Evolutionary conservation across 2,329 filamentous ascomycete species (phyloP).

Genomic region (Lasiodiplodia sp.): DNA sequence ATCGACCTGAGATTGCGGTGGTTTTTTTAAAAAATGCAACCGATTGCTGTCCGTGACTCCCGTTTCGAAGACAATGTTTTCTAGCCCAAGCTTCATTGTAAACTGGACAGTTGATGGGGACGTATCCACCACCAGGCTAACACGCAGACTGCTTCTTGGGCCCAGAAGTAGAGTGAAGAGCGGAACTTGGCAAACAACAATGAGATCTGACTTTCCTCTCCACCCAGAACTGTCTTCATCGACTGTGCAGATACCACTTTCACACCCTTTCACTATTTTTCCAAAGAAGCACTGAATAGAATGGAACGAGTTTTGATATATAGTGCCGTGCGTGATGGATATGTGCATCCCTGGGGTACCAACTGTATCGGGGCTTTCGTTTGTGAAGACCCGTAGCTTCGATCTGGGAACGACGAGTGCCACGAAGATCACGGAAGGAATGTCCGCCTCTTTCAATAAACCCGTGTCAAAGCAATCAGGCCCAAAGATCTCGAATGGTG

Average conservation of each 20-base stretch:
- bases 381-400: slow-evolving; percentile 11
- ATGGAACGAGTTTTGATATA: slow-evolving; percentile 2
- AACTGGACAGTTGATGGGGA: neutral
- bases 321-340: neutral
- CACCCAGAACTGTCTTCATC: slow-evolving; percentile 9
- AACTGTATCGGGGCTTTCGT: neutral
- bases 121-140: slow-evolving; percentile 1
- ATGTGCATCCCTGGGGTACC: neutral
- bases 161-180: slow-evolving; percentile 12
- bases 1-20: neutral
- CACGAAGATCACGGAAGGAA: neutral
- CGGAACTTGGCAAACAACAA: slow-evolving; percentile 7
- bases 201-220: slow-evolving; percentile 10
- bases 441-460: neutral
- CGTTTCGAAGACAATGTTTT: slow-evolving; percentile 6
- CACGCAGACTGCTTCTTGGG: neutral
- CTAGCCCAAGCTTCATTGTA: neutral
- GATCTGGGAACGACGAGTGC: slow-evolving; percentile 8
- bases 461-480: neutral
- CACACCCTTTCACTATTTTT: neutral
- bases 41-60: neutral
- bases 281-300: slow-evolving; percentile 22
- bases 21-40: neutral
- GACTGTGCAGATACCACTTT: neutral
- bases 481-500: neutral